A percentile compares a stretch with the other conserved stretches of the same genome.
phyloP scores from a whole-genome alignment of 345 rosid genomes.

The Aethionema arabicum region DNA sequence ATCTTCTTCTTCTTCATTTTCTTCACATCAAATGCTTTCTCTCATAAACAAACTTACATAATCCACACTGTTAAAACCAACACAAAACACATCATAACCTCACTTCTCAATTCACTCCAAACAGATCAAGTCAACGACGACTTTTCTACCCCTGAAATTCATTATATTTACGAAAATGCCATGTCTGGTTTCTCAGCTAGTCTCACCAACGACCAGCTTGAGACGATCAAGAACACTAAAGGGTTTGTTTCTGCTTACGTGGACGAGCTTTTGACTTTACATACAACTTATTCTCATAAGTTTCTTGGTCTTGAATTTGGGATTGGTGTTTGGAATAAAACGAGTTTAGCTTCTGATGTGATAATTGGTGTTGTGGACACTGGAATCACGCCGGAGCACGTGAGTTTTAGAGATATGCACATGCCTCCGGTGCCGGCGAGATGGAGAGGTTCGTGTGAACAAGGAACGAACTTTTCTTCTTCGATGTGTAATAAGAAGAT shows the following conservation, averaged over 20 bases:
- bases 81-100: constrained; percentile 35
- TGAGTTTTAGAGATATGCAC: constrained; percentile 61
- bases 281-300: constrained; percentile 60
- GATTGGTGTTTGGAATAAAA: constrained; percentile 51
- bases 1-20: constrained; percentile 18
- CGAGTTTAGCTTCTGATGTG: constrained; percentile 50
- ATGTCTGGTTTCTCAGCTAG: constrained; percentile 66
- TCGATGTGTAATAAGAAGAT: constrained; percentile 67
- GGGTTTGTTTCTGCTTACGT: constrained; percentile 61
- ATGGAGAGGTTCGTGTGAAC: constrained; percentile 77
- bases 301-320: constrained; percentile 65
- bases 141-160: constrained; percentile 41
- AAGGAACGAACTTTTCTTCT: constrained; percentile 58
- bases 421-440: constrained; percentile 52
- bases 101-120: constrained; percentile 36
- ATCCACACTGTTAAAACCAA: constrained; percentile 57
- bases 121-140: constrained; percentile 31
- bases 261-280: constrained; percentile 58
- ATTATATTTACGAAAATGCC: constrained; percentile 55
- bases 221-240: constrained; percentile 41
- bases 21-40: constrained; percentile 32
- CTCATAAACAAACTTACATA: constrained; percentile 49
- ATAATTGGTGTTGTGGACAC: constrained; percentile 68
- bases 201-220: constrained; percentile 53
- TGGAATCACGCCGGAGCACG: constrained; percentile 84